Base-by-base conservation (phyloP, 2,329 filamentous ascomycete species). In the Xylariaceae sp. region DNA sequence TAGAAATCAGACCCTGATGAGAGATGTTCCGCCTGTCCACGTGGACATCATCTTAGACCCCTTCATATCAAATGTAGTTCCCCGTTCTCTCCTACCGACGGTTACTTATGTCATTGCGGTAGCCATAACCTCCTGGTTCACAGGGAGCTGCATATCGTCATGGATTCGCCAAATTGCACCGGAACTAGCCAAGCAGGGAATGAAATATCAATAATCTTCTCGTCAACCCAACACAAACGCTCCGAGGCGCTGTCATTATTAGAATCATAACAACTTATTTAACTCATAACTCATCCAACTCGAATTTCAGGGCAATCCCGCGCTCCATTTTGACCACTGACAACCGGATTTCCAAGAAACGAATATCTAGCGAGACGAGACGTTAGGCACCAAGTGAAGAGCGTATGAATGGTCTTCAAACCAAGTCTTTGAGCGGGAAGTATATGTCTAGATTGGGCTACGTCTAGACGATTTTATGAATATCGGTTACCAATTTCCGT, bases 21-120 rank as follows among this genome's bases (percentile, higher is more conserved):
- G 78, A 53, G 69, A 80, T 62, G 88, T 90, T 11, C 87, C 87
- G 1, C 83, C 86, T 0, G 91, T 97, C 3, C 77, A 85, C 56
- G 88, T 88, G 55, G 93, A 99, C 67, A 74, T 86, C 73, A 89
- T 97, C 68, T 83, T 99, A 23, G 94, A 97, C 73, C 92, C 92
- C 0, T 97, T 88, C 70, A 62, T 95, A 47, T 75, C 87, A 69
- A 94, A 95, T 76, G 70, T 92, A 13, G 80, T 97, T 55, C 94
- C 94, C 10, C 80, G 79, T 55, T 96, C 92, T 3, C 77, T 97
- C 13, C 69, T 88, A 18, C 86, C 89, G 17, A 93, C 88, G 1
- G 84, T 83, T 10, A 76, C 75, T 42, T 96, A 92, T 73, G 80
- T 95, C 56, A 68, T 80, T 3, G 65, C 82, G 2, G 80, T 96